Conservation (phyloP, 768 basidiomycete genomes). For the Neoboletus magnificus region DNA sequence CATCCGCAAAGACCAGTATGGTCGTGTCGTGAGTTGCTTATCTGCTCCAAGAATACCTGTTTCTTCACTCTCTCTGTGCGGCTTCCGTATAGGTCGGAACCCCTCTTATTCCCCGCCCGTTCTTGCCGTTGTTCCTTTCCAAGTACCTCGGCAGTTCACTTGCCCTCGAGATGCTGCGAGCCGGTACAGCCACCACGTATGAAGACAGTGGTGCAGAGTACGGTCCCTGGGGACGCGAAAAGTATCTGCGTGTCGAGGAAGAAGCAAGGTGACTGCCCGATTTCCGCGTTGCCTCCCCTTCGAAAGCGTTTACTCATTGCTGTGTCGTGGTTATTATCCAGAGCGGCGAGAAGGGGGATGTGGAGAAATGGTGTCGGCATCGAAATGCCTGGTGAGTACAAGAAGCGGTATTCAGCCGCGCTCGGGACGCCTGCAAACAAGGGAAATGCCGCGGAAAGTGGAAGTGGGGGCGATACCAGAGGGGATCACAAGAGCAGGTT, state of each 20-base stretch:
- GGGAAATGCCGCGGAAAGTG: not conserved
- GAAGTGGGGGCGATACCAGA: not conserved
- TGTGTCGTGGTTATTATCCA: slow-evolving; percentile 25
- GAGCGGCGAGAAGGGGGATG: slow-evolving; percentile 65
- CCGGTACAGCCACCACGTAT: slow-evolving; percentile 76
- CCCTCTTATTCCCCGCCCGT: slow-evolving; percentile 46
- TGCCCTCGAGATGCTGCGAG: slow-evolving; percentile 71
- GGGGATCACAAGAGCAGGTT: not conserved
- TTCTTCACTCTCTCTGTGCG: not conserved
- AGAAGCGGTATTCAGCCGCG: slow-evolving; percentile 53
- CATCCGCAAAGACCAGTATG: slow-evolving; percentile 77
- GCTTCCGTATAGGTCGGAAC: slow-evolving; percentile 56
- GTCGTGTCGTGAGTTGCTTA: slow-evolving; percentile 59
- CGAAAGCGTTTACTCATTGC: not conserved
- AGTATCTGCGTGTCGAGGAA: slow-evolving; percentile 57
- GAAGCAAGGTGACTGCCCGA: slow-evolving; percentile 54
- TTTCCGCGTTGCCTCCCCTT: not conserved
- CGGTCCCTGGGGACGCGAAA: slow-evolving; percentile 62
- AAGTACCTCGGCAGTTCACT: slow-evolving; percentile 43
- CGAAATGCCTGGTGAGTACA: slow-evolving; percentile 80
- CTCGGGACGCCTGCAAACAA: slow-evolving; percentile 3
- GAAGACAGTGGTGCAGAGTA: slow-evolving; percentile 78
- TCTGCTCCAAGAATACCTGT: not conserved
- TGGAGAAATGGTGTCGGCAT: slow-evolving; percentile 55
- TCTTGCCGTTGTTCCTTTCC: slow-evolving; percentile 50